These are phyloP conservation scores for Chloranthus sessilifolius DNA, from an alignment of 164 flowering plant genomes.

Conservation along the genomic window DNA sequence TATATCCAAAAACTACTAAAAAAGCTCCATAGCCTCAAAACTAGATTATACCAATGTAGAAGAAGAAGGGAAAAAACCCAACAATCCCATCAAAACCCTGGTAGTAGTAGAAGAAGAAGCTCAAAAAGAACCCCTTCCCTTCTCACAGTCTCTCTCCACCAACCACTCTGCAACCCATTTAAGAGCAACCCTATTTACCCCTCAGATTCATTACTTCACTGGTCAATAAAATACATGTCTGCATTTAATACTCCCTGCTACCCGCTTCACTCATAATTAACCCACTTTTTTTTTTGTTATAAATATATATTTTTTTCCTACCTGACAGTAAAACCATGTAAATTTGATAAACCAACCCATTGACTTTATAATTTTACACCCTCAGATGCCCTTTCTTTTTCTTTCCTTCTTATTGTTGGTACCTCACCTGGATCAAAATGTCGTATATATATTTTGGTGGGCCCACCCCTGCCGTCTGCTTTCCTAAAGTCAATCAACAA, in stretches of 20 bases:
- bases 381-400: neutral
- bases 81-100: conserved; percentile 10
- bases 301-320: neutral
- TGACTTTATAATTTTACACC: no score
- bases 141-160: conserved; percentile 4
- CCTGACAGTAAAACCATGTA: neutral
- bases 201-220: conserved; percentile 24
- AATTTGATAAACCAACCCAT: conserved; percentile 1
- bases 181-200: conserved; percentile 12
- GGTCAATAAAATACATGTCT: conserved; percentile 29
- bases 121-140: conserved; percentile 2
- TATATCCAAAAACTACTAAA: neutral
- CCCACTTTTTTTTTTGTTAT: no score
- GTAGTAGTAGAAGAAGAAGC: neutral
- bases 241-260: conserved; percentile 33
- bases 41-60: neutral
- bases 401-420: no score
- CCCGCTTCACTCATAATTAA: conserved; percentile 12
- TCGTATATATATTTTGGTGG: neutral
- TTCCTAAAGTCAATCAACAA: neutral
- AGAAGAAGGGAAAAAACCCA: neutral
- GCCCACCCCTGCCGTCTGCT: neutral
- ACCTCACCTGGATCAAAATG: neutral
- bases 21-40: conserved; percentile 4
- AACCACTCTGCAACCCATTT: conserved; percentile 10